Evolutionary conservation across 1,284 basidiomycete genomes (phyloP), one percentile per base, ranked within the genome.

Genomic region (Farysia itapuensis): DNA sequence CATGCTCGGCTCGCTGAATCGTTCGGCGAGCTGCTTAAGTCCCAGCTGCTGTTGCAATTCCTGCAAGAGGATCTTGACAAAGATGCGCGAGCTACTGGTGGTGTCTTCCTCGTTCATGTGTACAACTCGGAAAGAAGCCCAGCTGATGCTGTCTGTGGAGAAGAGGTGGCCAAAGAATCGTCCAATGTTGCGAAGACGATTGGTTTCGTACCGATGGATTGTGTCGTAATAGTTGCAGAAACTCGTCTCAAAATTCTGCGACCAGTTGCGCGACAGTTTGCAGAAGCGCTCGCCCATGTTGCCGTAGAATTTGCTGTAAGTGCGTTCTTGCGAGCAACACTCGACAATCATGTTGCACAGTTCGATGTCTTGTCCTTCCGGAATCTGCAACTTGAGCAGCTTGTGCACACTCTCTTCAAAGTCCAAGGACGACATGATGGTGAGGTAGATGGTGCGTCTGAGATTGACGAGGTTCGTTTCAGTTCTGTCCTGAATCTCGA

Each of bases 331-430:
- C 3, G 94, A 98, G 77, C 94, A 98, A 86, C 94, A 98, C 75
- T 98, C 94, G 78, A 98, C 88, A 51, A 98, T 84, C 94, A 98
- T 98, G 81, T 98, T 97, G 79, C 89, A 86, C 40, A 98, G 80
- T 78, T 97, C 94, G 68, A 91, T 89, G 84, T 97, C 94, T 76
- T 94, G 85, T 1, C 93, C 93, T 74, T 93, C 90, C 38, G 85
- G 82, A 15, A 98, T 81, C 61, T 94, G 87, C 21, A 98, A 85
- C 79, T 95, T 96, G 69, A 97, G 84, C 23, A 98, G 80, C 78
- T 98, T 98, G 80, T 98, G 94, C 0, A 96, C 93, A 0, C 93
- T 93, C 85, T 98, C 94, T 78, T 98, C 94, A 75, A 94, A 97
- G 79, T 83, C 45, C 77, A 77, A 61, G 28, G 75, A 75, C 20